Evolutionary conservation across 768 basidiomycete genomes (phyloP).

Genomic region (Mycena olivaceomarginata): DNA sequence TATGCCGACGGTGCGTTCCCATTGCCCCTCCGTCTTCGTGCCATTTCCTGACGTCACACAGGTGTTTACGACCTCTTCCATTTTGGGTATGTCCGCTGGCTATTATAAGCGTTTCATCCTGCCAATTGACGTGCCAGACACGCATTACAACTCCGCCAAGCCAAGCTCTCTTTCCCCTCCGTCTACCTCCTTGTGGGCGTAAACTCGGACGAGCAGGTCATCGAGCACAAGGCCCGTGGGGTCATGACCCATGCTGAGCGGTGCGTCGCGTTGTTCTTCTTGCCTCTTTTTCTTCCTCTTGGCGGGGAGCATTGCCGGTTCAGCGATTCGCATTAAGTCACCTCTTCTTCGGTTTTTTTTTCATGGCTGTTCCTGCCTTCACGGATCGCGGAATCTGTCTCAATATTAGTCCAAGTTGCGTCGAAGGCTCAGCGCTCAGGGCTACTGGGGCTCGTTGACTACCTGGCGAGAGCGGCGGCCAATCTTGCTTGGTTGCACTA

Average conservation of each 20-base stretch:
- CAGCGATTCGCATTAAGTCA: too few species aligned
- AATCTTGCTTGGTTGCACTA: too few species aligned
- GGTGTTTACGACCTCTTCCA: conserved; percentile 99
- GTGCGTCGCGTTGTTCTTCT: conserved; percentile 59
- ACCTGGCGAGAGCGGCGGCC: too few species aligned
- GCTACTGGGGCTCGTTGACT: too few species aligned
- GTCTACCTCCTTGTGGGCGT: conserved; percentile 97
- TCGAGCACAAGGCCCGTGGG: conserved; percentile 84
- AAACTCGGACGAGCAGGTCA: conserved; percentile 90
- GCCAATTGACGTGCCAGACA: conserved; percentile 70
- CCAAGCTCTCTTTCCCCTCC: conserved; percentile 93
- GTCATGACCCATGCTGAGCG: conserved; percentile 95
- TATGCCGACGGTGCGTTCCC: conserved; percentile 91
- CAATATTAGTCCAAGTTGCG: too few species aligned
- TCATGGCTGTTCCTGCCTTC: too few species aligned
- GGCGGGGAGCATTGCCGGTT: too few species aligned
- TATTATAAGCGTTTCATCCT: conserved; percentile 7
- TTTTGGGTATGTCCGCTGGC: conserved; percentile 79
- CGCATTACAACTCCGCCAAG: conserved; percentile 96
- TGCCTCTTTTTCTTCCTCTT: neutral
- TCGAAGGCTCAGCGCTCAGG: too few species aligned
- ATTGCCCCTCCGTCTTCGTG: neutral
- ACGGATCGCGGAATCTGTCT: too few species aligned
- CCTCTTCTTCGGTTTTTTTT: too few species aligned
- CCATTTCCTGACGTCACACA: conserved; percentile 53